Base-by-base conservation (phyloP, 2,329 filamentous ascomycete genomes). In the Orbilia brochopaga region DNA sequence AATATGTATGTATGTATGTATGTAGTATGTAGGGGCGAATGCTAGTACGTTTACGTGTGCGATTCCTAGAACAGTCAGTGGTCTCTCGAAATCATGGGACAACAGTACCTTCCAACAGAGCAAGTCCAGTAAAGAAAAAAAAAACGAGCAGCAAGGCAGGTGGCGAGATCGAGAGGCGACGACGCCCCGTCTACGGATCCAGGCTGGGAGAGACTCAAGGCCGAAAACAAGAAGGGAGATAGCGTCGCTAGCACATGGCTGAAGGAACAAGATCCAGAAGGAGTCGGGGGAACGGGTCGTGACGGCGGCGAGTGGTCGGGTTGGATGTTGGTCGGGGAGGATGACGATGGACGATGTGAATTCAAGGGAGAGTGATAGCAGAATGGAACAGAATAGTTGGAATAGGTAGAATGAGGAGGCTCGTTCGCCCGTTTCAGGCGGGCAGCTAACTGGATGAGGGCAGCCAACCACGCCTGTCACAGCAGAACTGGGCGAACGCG, bases 11-110 rank as follows among this genome's bases (percentile, higher is more conserved):
- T n/a, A n/a, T n/a, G n/a, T n/a, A n/a, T n/a, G n/a, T n/a, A n/a
- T n/a, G n/a, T n/a, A n/a, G n/a, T n/a, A n/a, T n/a, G n/a, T n/a
- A n/a, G n/a, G n/a, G n/a, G n/a, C n/a, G n/a, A n/a, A n/a, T n/a
- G n/a, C n/a, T n/a, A n/a, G n/a, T n/a, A n/a, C n/a, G 30, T 51
- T 21, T 32, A 4, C 8, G 27, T 8, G 27, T 32, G 27, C 27
- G 64, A 30, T 67, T 46, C 51, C 64, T 62, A 61, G 57, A 61
- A 27, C 19, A 46, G 64, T 69, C 57, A 69, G 64, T 69, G 32
- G 42, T 69, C 56, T 69, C 57, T 60, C 40, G 55, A 51, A 61
- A 69, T 61, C 56, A 50, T 52, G 52, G 50, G 44, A 60, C 50
- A 50, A 15, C 50, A 50, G 8, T 69, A 69, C 64, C 62, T 65